Percentiles rank a stretch among this genome's conserved stretches.
Conservation (phyloP, 208 protist genomes). For the Lotmaria passim region DNA sequence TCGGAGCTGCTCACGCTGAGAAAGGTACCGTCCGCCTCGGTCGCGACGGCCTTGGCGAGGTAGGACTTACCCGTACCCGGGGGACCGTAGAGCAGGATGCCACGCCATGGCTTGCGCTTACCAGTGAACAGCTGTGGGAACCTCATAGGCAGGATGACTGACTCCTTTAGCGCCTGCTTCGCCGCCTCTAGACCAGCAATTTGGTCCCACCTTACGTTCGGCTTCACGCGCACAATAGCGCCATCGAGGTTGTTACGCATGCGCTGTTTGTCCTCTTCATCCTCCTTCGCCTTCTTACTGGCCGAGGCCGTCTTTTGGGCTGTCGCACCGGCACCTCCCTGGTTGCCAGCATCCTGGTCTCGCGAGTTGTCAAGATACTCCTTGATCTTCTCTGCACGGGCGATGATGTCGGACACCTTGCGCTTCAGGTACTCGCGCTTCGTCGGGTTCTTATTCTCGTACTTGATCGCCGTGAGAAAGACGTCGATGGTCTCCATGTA, state of each 20-base stretch:
- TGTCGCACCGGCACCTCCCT: constrained; percentile 29
- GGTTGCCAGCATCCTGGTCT: constrained; percentile 47
- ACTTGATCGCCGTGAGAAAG: constrained; percentile 96
- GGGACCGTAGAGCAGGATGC: constrained; percentile 93
- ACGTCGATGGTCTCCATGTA: constrained; percentile 96
- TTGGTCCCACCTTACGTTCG: constrained; percentile 90
- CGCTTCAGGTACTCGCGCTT: constrained; percentile 93
- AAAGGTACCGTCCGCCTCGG: constrained; percentile 91
- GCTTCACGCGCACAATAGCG: constrained; percentile 80
- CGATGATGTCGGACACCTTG: constrained; percentile 94
- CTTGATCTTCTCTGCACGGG: constrained; percentile 96
- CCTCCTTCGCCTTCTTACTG: constrained; percentile 90
- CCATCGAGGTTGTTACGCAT: constrained; percentile 82
- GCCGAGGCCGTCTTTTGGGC: constrained; percentile 71
- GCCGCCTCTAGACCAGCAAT: constrained; percentile 91
- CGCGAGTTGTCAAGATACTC: constrained; percentile 89
- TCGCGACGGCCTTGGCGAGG: constrained; percentile 93
- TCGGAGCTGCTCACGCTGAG: constrained; percentile 91
- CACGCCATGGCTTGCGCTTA: constrained; percentile 92
- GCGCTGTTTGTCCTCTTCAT: constrained; percentile 93
- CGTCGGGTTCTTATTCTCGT: constrained; percentile 94
- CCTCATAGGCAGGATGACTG: constrained; percentile 89
- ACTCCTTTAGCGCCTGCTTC: constrained; percentile 93
- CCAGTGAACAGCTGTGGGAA: constrained; percentile 95
- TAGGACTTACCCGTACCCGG: constrained; percentile 95